Evolutionary conservation across 2,329 filamentous ascomycete species (phyloP).

Genomic region (Dothideomycetes sp.): DNA sequence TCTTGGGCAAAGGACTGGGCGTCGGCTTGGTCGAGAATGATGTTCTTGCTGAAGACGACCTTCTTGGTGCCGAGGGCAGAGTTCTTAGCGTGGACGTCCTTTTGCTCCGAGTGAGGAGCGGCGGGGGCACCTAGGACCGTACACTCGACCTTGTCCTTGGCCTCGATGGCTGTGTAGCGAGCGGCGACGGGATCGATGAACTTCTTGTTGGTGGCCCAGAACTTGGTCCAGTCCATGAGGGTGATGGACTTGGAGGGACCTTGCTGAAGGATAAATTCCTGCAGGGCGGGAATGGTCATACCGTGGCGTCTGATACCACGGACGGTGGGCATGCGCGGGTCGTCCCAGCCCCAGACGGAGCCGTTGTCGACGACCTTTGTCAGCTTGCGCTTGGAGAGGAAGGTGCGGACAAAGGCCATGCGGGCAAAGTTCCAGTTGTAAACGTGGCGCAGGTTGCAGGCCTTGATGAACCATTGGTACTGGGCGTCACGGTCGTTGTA

Average conservation of each 20-base stretch:
- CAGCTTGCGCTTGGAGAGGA: conserved; percentile 72
- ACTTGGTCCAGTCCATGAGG: conserved; percentile 65
- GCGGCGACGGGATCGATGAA: conserved; percentile 32
- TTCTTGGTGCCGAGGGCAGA: conserved; percentile 73
- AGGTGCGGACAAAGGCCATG: conserved; percentile 70
- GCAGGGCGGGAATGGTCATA: conserved; percentile 63
- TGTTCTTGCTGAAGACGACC: conserved; percentile 62
- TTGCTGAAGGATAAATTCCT: conserved; percentile 72
- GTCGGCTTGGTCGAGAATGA: conserved; percentile 80
- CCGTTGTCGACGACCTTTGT: conserved; percentile 67
- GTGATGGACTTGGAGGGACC: conserved; percentile 71
- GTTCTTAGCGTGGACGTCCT: conserved; percentile 85
- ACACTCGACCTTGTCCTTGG: conserved; percentile 60
- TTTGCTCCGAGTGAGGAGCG: conserved; percentile 53
- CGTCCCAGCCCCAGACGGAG: conserved; percentile 69
- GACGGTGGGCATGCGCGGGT: conserved; percentile 71
- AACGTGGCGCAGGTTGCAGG: conserved; percentile 60
- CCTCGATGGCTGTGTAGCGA: conserved; percentile 44
- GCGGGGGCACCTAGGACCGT: conserved; percentile 14
- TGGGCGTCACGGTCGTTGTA: conserved; percentile 75
- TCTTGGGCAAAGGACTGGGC: conserved; percentile 68
- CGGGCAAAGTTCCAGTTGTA: conserved; percentile 74
- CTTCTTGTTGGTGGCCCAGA: conserved; percentile 39
- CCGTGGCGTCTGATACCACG: conserved; percentile 64
- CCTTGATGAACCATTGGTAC: conserved; percentile 71